A percentile compares a stretch with the other conserved stretches of the same genome.
These are phyloP conservation scores for Hysterium pulicare DNA, from an alignment of 2,329 filamentous ascomycete genomes.

Conservation along the genomic window DNA sequence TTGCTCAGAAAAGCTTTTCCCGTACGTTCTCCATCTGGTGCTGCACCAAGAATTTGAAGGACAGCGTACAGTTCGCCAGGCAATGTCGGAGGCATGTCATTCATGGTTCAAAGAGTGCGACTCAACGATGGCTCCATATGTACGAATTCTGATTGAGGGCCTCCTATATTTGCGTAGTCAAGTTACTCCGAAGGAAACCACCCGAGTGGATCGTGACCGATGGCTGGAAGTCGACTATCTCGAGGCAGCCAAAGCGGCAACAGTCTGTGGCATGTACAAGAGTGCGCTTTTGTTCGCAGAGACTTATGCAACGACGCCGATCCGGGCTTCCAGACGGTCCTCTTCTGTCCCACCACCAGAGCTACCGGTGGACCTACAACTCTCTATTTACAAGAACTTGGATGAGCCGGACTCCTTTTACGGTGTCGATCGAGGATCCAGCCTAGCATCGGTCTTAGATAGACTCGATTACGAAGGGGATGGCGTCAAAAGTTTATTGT, in stretches of 20 bases:
- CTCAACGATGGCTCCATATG: slow-evolving; percentile 55
- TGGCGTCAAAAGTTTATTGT: slow-evolving; percentile 81
- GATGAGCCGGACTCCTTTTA: slow-evolving; percentile 97
- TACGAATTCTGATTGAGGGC: slow-evolving; percentile 70
- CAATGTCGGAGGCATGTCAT: slow-evolving; percentile 63
- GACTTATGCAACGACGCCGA: slow-evolving; percentile 57
- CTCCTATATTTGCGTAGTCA: slow-evolving; percentile 88
- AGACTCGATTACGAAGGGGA: slow-evolving; percentile 87
- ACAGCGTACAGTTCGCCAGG: slow-evolving; percentile 54
- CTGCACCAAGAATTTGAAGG: slow-evolving; percentile 65
- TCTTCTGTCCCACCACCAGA: slow-evolving; percentile 45
- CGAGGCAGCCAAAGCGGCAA: slow-evolving; percentile 67
- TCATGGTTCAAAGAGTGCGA: slow-evolving; percentile 58
- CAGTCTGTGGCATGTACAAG: slow-evolving; percentile 79
- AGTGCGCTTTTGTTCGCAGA: slow-evolving; percentile 82
- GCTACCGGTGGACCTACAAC: slow-evolving; percentile 63
- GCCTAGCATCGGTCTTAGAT: slow-evolving; percentile 71
- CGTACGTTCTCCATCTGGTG: slow-evolving; percentile 80
- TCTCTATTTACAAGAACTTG: slow-evolving; percentile 84
- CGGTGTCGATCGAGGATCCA: slow-evolving; percentile 75
- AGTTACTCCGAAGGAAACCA: slow-evolving; percentile 68
- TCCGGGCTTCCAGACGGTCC: slow-evolving; percentile 60
- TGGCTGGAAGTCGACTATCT: slow-evolving; percentile 86
- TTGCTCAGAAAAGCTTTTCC: slow-evolving; percentile 72
- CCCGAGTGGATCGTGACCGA: slow-evolving; percentile 70